A percentile compares a stretch with the other conserved stretches of the same genome.
Evolutionary conservation across 768 basidiomycete species (phyloP).

Genomic region (Russula emetica): DNA sequence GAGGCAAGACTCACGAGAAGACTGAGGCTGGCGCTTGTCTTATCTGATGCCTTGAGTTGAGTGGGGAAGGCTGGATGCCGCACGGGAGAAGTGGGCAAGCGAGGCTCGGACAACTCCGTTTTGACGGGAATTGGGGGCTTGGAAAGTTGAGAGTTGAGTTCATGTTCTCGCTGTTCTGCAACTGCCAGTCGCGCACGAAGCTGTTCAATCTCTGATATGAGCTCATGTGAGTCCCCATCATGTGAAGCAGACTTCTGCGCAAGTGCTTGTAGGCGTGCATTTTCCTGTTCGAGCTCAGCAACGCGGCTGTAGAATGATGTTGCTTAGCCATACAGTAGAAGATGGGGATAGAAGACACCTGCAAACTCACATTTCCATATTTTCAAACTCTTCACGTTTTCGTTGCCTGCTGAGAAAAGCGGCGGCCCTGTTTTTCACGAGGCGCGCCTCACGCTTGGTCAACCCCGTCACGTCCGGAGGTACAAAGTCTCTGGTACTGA

Average conservation of each 20-base stretch:
- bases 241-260: conserved; percentile 42
- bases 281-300: conserved; percentile 79
- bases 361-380: conserved; percentile 77
- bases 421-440: conserved; percentile 89
- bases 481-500: conserved; percentile 75
- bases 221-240: conserved; percentile 35
- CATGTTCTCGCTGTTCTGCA: conserved; percentile 61
- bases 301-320: conserved; percentile 55
- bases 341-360: conserved; percentile 19
- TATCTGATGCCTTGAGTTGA: conserved; percentile 45
- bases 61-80: conserved; percentile 37
- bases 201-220: conserved; percentile 59
- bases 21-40: conserved; percentile 54
- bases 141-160: conserved; percentile 59
- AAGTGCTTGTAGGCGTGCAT: conserved; percentile 62
- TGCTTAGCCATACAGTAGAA: conserved; percentile 14
- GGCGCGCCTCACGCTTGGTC: conserved; percentile 84
- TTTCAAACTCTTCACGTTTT: conserved; percentile 89
- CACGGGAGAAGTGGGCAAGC: conserved; percentile 42
- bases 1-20: conserved; percentile 54
- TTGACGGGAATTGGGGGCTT: conserved; percentile 43
- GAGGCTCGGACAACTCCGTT: conserved; percentile 53
- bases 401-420: conserved; percentile 88
- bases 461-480: conserved; percentile 86
- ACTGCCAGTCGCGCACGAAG: conserved; percentile 61